Percentiles rank a stretch among this genome's conserved stretches.
Conservation (phyloP, 129 eudicot genomes). For the Silybum marianum region DNA sequence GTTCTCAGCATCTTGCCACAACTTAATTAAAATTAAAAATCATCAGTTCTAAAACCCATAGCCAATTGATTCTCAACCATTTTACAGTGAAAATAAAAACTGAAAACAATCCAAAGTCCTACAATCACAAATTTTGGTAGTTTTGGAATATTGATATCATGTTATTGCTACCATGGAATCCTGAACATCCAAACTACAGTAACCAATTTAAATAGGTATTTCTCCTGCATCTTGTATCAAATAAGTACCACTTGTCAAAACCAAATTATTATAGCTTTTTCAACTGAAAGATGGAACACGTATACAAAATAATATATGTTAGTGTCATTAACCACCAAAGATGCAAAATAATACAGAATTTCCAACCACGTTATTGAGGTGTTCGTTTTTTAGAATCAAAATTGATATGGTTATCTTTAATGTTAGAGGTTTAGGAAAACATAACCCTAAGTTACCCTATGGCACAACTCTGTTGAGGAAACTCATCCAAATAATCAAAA, state of each 20-base stretch:
- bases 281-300: background rate
- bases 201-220: background rate
- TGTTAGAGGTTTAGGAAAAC: background rate
- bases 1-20: constrained; percentile 96
- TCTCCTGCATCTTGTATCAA: background rate
- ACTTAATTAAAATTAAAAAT: constrained; percentile 37
- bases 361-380: background rate
- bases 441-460: too few relatives aligned
- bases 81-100: background rate
- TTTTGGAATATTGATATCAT: background rate
- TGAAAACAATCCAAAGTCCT: background rate
- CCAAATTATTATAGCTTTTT: background rate
- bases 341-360: background rate
- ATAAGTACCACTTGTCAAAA: background rate
- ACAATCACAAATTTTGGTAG: background rate
- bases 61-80: background rate
- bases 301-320: background rate
- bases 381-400: too few relatives aligned
- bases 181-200: background rate
- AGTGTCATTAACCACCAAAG: background rate
- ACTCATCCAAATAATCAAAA: background rate
- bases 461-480: background rate
- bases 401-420: background rate
- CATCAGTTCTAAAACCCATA: constrained; percentile 5
- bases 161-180: background rate